Evolutionary conservation across 768 basidiomycete species (phyloP).

Genomic region (Lentinula lateritia): DNA sequence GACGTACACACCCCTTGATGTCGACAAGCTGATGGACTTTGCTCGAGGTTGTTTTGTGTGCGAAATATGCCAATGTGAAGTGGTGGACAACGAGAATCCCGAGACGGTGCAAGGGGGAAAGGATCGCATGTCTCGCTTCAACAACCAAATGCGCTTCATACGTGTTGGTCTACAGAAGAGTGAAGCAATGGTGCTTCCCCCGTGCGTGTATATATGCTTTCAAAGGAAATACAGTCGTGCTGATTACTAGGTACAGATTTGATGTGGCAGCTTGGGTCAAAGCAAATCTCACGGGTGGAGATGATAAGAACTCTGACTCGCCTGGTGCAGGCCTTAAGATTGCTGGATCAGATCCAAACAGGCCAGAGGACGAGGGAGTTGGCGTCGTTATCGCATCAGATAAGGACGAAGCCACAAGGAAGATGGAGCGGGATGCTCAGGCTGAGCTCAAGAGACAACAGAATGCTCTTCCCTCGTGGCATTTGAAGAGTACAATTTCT

Average conservation of each 20-base stretch:
- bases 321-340: slow-evolving; percentile 60
- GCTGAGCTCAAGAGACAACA: slow-evolving; percentile 84
- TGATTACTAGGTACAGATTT: slow-evolving; percentile 40
- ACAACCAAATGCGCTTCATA: slow-evolving; percentile 84
- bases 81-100: slow-evolving; percentile 88
- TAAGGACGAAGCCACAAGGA: slow-evolving; percentile 75
- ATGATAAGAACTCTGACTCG: slow-evolving; percentile 50
- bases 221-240: slow-evolving; percentile 1
- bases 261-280: slow-evolving; percentile 84
- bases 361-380: slow-evolving; percentile 68
- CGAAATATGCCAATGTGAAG: slow-evolving; percentile 81
- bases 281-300: slow-evolving; percentile 59
- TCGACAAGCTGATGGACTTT: slow-evolving; percentile 77
- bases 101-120: slow-evolving; percentile 81
- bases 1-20: slow-evolving; percentile 82
- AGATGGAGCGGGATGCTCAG: slow-evolving; percentile 70
- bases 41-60: slow-evolving; percentile 64
- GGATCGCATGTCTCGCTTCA: slow-evolving; percentile 95
- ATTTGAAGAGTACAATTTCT: slow-evolving; percentile 91
- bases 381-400: slow-evolving; percentile 87
- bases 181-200: slow-evolving; percentile 81
- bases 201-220: slow-evolving; percentile 39
- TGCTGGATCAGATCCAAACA: slow-evolving; percentile 61
- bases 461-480: slow-evolving; percentile 92
- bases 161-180: slow-evolving; percentile 85